Evolutionary conservation across 768 basidiomycete species (phyloP), one percentile per base, ranked within the genome.

Genomic region (Tulasnella sp.): DNA sequence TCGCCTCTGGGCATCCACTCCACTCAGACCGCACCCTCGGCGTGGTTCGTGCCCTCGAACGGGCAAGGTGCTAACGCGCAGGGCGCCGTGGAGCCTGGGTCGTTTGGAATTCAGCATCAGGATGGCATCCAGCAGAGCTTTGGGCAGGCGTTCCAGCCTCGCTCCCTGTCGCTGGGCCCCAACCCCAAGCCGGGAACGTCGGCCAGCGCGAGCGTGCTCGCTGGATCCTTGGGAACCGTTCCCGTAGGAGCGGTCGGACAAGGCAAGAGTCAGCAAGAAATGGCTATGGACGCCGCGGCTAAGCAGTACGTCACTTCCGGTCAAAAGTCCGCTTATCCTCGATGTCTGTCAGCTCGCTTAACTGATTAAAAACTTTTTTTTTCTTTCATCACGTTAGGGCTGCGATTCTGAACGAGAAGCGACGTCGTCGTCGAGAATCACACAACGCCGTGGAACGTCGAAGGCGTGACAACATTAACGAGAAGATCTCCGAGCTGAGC

Each of bases 401-500:
- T 7, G 80, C 88, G 23, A 83, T 93, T 11, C 91, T 91, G n/a
- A 89, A 89, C 80, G 95, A 97, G 85, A 96, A 96, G 83, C 85
- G 95, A 2, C 85, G 94, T 2, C 86, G 93, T 46, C 85, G 95
- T 72, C 85, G 95, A 79, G 95, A 96, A 84, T 91, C 90, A 10
- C 95, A 98, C 83, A 98, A 98, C 81, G 94, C 94, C 2, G 95
- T 98, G 80, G 95, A 98, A 86, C 86, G 95, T 23, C 85, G 95
- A 37, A 82, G 95, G 79, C 84, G 95, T 71, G 95, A 98, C 82
- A 96, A 96, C 83, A 98, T 98, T 83, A 98, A 98, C 84, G 95
- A 98, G 85, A 94, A 95, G 84, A 98, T 98, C 81, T 89, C 89
- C 51, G 95, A 98, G 83, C 88, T 98, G 1, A 92, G 95, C 26